A percentile compares a stretch with the other conserved stretches of the same genome.
Evolutionary conservation across 1,284 basidiomycete species (phyloP).

Genomic region (Sporisorium iseilematis-ciliati): DNA sequence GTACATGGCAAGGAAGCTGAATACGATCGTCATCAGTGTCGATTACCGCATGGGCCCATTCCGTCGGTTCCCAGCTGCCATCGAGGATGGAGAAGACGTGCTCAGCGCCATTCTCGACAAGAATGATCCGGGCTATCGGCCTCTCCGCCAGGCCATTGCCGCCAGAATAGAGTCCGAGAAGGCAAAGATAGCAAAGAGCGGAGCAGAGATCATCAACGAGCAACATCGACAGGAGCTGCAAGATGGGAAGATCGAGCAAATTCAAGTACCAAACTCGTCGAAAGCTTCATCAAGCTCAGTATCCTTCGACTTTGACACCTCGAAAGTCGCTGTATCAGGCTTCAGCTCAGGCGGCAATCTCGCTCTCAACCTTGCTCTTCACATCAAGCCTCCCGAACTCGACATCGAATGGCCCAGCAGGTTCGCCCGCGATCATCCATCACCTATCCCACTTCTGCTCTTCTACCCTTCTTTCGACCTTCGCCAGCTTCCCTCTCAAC

Average conservation of each 20-base stretch:
- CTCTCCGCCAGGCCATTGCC: constrained; percentile 32
- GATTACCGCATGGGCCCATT: constrained; percentile 66
- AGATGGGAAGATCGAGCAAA: constrained; percentile 37
- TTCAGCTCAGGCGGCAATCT: constrained; percentile 66
- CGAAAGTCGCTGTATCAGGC: constrained; percentile 53
- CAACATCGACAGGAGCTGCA: constrained; percentile 32
- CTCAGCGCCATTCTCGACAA: constrained; percentile 46
- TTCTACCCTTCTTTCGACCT: constrained; percentile 61
- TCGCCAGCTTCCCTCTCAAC: constrained; percentile 49
- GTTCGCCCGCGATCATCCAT: constrained; percentile 26
- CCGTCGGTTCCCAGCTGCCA: constrained; percentile 60
- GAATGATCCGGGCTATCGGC: constrained; percentile 31
- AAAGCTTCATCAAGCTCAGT: not conserved
- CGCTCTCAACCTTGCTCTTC: constrained; percentile 53
- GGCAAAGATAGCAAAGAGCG: constrained; percentile 27
- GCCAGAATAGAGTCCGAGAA: constrained; percentile 29
- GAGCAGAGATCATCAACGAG: constrained; percentile 19
- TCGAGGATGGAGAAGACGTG: constrained; percentile 58
- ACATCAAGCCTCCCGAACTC: constrained; percentile 48
- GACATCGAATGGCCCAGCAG: constrained; percentile 35
- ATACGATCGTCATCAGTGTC: constrained; percentile 53
- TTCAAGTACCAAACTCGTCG: constrained; percentile 9
- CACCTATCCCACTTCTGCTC: constrained; percentile 52
- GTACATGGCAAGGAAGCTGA: constrained; percentile 37
- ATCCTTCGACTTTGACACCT: constrained; percentile 38